Percentiles rank a stretch among this genome's conserved stretches.
These are phyloP conservation scores for Rutstroemia sp. DNA, from an alignment of 2,329 filamentous ascomycete species.

Conservation along the genomic window DNA sequence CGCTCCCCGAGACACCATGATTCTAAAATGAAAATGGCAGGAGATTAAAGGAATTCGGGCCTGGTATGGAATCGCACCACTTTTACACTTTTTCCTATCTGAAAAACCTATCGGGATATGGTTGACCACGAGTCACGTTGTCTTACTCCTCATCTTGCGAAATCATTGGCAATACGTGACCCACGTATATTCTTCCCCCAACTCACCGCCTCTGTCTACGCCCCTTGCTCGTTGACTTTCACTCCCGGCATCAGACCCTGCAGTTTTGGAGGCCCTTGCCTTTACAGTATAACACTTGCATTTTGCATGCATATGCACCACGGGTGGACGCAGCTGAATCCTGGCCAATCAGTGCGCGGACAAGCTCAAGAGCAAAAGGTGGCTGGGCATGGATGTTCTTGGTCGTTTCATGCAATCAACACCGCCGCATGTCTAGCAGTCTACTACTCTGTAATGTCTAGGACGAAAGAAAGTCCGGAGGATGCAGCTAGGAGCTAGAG, in stretches of 20 bases:
- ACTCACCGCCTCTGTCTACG: constrained; percentile 11
- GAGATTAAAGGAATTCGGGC: constrained; percentile 4
- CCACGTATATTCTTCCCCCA: constrained; percentile 22
- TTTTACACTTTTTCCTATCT: neutral
- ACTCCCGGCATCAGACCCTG: constrained; percentile 28
- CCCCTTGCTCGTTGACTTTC: constrained; percentile 13
- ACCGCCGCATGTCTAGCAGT: neutral
- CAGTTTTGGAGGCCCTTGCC: constrained; percentile 24
- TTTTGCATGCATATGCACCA: constrained; percentile 26
- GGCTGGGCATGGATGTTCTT: constrained; percentile 19
- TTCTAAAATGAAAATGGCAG: constrained; percentile 12
- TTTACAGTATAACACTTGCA: constrained; percentile 23
- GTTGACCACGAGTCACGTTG: constrained; percentile 18
- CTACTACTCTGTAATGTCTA: neutral
- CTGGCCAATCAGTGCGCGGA: constrained; percentile 19
- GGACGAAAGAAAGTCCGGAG: neutral
- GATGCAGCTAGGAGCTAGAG: neutral
- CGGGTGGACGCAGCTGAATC: constrained; percentile 13
- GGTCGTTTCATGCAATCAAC: constrained; percentile 24
- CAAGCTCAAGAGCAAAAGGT: constrained; percentile 10
- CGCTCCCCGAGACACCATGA: constrained; percentile 20
- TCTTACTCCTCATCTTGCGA: constrained; percentile 16
- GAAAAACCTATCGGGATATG: neutral
- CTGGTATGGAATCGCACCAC: neutral
- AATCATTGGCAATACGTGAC: constrained; percentile 29